phyloP scores from a whole-genome alignment of 2,329 filamentous ascomycete species.

The Lecanicillium sp. region DNA sequence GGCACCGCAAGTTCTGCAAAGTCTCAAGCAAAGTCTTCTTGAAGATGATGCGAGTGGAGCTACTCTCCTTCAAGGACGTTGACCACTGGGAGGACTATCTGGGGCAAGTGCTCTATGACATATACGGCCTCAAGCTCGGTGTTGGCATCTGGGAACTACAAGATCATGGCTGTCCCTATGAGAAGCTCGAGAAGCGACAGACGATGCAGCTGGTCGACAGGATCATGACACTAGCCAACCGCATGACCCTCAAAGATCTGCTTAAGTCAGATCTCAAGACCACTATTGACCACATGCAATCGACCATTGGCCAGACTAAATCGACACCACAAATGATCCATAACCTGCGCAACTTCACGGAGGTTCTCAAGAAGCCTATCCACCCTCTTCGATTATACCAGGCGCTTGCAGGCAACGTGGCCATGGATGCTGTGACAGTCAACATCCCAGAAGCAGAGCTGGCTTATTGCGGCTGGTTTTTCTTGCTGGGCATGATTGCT shows the following conservation, averaged over 20 bases:
- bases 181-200: slow-evolving; percentile 73
- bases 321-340: slow-evolving; percentile 74
- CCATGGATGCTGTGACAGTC: slow-evolving; percentile 65
- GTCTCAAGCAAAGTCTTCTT: slow-evolving; percentile 81
- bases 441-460: slow-evolving; percentile 63
- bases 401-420: slow-evolving; percentile 71
- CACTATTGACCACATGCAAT: slow-evolving; percentile 89
- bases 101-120: slow-evolving; percentile 75
- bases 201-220: slow-evolving; percentile 79
- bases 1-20: slow-evolving; percentile 79
- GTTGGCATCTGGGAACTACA: slow-evolving; percentile 59
- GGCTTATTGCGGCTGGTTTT: slow-evolving; percentile 85
- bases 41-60: slow-evolving; percentile 80
- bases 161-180: slow-evolving; percentile 73
- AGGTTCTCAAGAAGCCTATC: slow-evolving; percentile 77
- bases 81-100: slow-evolving; percentile 84
- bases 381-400: slow-evolving; percentile 75
- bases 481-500: slow-evolving; percentile 80
- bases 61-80: slow-evolving; percentile 68
- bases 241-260: slow-evolving; percentile 84
- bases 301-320: slow-evolving; percentile 74
- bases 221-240: slow-evolving; percentile 71
- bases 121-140: slow-evolving; percentile 74
- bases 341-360: slow-evolving; percentile 76
- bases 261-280: slow-evolving; percentile 85